Base-by-base conservation (phyloP, 257 asterid species). In the Ocimum tenuiflorum region DNA sequence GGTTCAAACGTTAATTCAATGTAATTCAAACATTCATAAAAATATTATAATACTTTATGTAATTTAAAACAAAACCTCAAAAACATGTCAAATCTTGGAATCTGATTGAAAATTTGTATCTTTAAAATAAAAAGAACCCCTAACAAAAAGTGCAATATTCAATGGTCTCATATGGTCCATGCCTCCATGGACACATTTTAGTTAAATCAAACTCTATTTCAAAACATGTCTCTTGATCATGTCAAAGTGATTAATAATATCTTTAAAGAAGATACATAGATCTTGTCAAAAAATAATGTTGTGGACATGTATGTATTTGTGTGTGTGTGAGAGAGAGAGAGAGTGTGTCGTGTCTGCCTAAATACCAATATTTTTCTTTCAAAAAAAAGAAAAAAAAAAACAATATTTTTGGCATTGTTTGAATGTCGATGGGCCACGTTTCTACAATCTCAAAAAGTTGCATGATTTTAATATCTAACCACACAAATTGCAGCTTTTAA, bases 361-460 rank as follows among this genome's bases (percentile, higher is more conserved):
- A 57, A 59, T 15, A 68, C 68, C n/a, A n/a, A n/a, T n/a, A n/a
- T n/a, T n/a, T n/a, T n/a, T n/a, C n/a, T n/a, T n/a, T n/a, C n/a
- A n/a, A n/a, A n/a, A n/a, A n/a, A n/a, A n/a, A n/a, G n/a, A n/a
- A n/a, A n/a, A n/a, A n/a, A n/a, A n/a, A n/a, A n/a, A n/a, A n/a
- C 73, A 73, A 73, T 56, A 17, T 50, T 55, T 71, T 71, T 60
- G 80, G 77, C 68, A 4, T 76, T 71, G 74, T 67, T 67, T 67
- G 81, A 74, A 76, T 20, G 52, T 62, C 7, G 68, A 71, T 71
- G 61, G 51, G 74, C 82, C 82, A 73, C 79, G 82, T 77, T 63
- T 51, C 22, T 56, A 72, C 60, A 36, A 55, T 35, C 42, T 60
- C 45, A 14, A 71, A 61, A 65, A 19, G 18, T n/a, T 6, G 1